Conservation (phyloP, 371 early-diverging fungal species). For the Funneliformis caledonium region DNA sequence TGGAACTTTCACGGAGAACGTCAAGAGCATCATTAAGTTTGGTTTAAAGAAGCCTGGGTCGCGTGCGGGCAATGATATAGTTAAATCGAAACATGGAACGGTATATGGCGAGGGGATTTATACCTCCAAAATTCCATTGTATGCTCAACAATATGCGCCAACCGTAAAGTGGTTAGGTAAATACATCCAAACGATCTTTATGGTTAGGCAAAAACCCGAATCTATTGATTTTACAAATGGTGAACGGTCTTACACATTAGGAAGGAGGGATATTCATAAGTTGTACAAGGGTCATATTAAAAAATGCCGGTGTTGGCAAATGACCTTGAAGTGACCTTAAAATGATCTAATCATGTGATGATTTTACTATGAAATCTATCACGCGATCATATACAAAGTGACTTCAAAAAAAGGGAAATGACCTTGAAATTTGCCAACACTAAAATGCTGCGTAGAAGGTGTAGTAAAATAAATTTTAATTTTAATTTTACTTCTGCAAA, state of each 20-base stretch:
- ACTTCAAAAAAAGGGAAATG: too few species aligned
- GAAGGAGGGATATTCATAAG: background rate
- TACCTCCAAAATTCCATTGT: background rate
- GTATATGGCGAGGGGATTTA: background rate
- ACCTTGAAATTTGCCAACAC: too few species aligned
- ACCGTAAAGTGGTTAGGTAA: background rate
- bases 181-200: slow-evolving; percentile 6
- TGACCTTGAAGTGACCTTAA: too few species aligned
- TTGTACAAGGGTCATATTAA: background rate
- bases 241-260: background rate
- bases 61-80: background rate
- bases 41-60: background rate
- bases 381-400: too few species aligned
- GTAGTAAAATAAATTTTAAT: too few species aligned
- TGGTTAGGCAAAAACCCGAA: background rate
- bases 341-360: too few species aligned
- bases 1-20: background rate
- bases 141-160: background rate
- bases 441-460: too few species aligned
- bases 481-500: too few species aligned
- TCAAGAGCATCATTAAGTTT: background rate
- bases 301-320: too few species aligned
- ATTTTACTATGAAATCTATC: too few species aligned
- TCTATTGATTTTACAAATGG: background rate
- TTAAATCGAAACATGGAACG: background rate